phyloP scores from a whole-genome alignment of 1,284 basidiomycete genomes.

The Ceratorhiza oryzae-sativae region DNA sequence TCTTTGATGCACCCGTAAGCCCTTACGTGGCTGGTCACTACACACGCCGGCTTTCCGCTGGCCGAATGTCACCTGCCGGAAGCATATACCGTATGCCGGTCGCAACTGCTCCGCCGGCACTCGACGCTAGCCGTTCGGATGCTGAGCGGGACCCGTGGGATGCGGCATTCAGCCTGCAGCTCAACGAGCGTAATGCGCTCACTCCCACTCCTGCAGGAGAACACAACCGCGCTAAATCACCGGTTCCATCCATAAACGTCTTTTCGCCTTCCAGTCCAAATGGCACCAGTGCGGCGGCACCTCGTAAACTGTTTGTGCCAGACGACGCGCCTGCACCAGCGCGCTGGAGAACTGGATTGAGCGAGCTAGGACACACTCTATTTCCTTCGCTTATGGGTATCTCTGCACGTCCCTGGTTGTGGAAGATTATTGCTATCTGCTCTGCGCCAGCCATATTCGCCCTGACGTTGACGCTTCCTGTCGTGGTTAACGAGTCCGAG shows the following conservation, averaged over 20 bases:
- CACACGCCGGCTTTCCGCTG: constrained; percentile 49
- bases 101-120: constrained; percentile 12
- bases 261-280: constrained; percentile 26
- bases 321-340: constrained; percentile 18
- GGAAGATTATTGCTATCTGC: constrained; percentile 77
- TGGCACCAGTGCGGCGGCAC: constrained; percentile 6
- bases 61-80: not conserved
- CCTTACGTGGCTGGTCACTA: constrained; percentile 79
- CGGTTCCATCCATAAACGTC: constrained; percentile 32
- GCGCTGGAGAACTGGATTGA: constrained; percentile 16
- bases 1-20: constrained; percentile 72
- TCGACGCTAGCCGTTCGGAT: constrained; percentile 13
- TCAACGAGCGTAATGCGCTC: constrained; percentile 48
- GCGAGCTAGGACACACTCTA: constrained; percentile 59
- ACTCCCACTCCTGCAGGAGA: constrained; percentile 5
- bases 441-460: constrained; percentile 87
- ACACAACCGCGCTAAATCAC: constrained; percentile 21
- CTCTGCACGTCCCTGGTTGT: constrained; percentile 60
- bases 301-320: constrained; percentile 36
- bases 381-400: constrained; percentile 90
- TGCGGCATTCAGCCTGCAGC: constrained; percentile 56
- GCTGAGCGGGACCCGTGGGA: constrained; percentile 58
- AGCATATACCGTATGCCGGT: constrained; percentile 20
- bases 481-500: constrained; percentile 75
- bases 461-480: constrained; percentile 89